Conservation (phyloP, 108 stramenopile species). For the Cyclostephanos tholiformis region DNA sequence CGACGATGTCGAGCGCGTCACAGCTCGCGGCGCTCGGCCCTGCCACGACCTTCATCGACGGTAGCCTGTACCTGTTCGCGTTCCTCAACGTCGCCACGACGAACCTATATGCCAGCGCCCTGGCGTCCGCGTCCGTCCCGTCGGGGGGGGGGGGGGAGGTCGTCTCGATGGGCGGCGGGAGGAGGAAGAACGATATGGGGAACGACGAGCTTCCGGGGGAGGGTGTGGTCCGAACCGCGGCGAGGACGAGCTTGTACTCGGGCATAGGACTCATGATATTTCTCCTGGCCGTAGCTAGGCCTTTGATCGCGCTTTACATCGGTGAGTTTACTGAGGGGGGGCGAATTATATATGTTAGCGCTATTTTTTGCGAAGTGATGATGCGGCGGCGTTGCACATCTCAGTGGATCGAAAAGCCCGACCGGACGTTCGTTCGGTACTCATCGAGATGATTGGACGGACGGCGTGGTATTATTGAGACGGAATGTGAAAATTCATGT, state of each 20-base stretch:
- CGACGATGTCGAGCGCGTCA: constrained; percentile 50
- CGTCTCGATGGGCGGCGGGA: background rate
- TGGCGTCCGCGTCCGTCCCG: constrained; percentile 42
- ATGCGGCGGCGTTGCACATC: no score
- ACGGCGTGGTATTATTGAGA: no score
- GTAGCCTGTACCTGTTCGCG: constrained; percentile 83
- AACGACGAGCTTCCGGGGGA: constrained; percentile 48
- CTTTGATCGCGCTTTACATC: constrained; percentile 78
- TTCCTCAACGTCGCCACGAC: constrained; percentile 91
- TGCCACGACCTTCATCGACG: constrained; percentile 88
- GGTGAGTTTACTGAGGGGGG: constrained; percentile 56
- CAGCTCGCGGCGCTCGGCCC: constrained; percentile 65
- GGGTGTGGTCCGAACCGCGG: constrained; percentile 76
- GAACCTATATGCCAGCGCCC: constrained; percentile 79
- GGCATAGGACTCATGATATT: constrained; percentile 78
- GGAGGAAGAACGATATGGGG: constrained; percentile 36
- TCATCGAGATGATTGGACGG: no score
- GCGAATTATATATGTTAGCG: background rate
- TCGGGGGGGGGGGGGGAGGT: background rate
- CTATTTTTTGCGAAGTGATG: no score
- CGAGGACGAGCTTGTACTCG: constrained; percentile 61
- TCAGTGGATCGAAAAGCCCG: no score
- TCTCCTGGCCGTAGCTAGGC: constrained; percentile 59
- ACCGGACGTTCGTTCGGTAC: no score
- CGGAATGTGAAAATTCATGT: no score